These are phyloP conservation scores for Umbelopsis sp. DNA, from an alignment of 192 early-diverging fungal species.

Conservation along the genomic window DNA sequence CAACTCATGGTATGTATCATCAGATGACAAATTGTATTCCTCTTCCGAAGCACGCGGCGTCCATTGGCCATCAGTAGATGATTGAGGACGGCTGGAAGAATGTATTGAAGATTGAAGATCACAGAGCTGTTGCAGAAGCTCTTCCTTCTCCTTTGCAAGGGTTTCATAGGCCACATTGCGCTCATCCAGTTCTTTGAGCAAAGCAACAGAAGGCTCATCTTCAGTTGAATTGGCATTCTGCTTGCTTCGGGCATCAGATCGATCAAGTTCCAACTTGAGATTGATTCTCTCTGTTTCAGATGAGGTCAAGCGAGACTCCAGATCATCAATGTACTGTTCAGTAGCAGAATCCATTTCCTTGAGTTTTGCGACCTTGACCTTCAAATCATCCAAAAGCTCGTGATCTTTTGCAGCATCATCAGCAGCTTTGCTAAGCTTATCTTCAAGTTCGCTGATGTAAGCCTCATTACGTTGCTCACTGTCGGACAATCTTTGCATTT, in stretches of 20 bases:
- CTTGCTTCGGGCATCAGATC: not conserved
- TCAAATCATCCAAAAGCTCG: constrained; percentile 28
- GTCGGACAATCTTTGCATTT: constrained; percentile 41
- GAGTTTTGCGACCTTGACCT: constrained; percentile 49
- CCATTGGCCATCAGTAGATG: constrained; percentile 3
- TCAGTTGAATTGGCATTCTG: not conserved
- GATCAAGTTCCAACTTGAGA: not conserved
- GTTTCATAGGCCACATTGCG: not conserved
- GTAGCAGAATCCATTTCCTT: constrained; percentile 46
- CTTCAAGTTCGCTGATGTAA: constrained; percentile 42
- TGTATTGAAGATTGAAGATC: not conserved
- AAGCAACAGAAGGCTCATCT: not conserved
- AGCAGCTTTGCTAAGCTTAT: constrained; percentile 28
- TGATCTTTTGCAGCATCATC: constrained; percentile 34
- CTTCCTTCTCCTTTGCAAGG: not conserved
- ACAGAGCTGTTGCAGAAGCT: not conserved
- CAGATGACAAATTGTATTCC: not conserved
- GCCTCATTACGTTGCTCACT: constrained; percentile 45
- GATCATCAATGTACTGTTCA: constrained; percentile 44
- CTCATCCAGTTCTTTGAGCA: not conserved
- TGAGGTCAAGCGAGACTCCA: constrained; percentile 27
- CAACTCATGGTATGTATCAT: not conserved
- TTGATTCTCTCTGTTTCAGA: constrained; percentile 17
- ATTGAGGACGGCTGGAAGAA: not conserved
- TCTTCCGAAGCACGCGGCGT: constrained; percentile 10